Evolutionary conservation across 805 yeast species (phyloP).

Genomic region (Brettanomyces custersianus): DNA sequence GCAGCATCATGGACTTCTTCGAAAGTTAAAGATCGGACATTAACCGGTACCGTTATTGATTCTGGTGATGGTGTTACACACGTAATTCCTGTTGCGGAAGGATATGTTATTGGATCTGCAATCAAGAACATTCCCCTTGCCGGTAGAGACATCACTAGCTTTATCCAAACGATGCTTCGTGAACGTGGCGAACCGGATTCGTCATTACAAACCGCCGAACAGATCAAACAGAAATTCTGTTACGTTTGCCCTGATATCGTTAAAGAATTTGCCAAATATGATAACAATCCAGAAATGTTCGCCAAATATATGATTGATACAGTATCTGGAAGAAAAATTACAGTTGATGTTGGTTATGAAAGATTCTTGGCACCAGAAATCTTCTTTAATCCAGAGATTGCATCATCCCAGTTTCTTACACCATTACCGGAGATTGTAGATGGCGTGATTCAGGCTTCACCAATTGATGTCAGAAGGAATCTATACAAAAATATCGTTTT

Average conservation of each 20-base stretch:
- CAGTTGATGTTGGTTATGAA: slow-evolving; percentile 94
- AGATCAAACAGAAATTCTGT: slow-evolving; percentile 93
- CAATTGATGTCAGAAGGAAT: slow-evolving; percentile 96
- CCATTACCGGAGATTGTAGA: slow-evolving; percentile 97
- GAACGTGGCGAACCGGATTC: slow-evolving; percentile 97
- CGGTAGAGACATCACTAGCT: slow-evolving; percentile 93
- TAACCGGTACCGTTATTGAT: slow-evolving; percentile 97
- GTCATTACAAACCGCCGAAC: slow-evolving; percentile 89
- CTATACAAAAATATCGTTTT: slow-evolving; percentile 91
- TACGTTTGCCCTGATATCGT: slow-evolving; percentile 97
- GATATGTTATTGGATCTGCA: slow-evolving; percentile 95
- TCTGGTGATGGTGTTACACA: slow-evolving; percentile 99
- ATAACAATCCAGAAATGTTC: slow-evolving; percentile 87
- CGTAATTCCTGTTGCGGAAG: slow-evolving; percentile 98
- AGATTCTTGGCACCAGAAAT: slow-evolving; percentile 98
- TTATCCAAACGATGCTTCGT: slow-evolving; percentile 86
- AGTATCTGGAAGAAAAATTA: slow-evolving; percentile 52
- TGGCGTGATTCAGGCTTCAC: slow-evolving; percentile 87
- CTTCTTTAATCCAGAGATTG: slow-evolving; percentile 96
- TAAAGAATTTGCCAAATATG: slow-evolving; percentile 90
- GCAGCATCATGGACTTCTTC: slow-evolving; percentile 99
- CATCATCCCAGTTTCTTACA: slow-evolving; percentile 87
- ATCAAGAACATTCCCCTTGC: slow-evolving; percentile 97
- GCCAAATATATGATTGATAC: slow-evolving; percentile 88
- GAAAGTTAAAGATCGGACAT: slow-evolving; percentile 87